Percentiles rank a stretch among this genome's conserved stretches.
These are phyloP conservation scores for Rubia balearica DNA, from an alignment of 305 asterid species.

Conservation along the genomic window DNA sequence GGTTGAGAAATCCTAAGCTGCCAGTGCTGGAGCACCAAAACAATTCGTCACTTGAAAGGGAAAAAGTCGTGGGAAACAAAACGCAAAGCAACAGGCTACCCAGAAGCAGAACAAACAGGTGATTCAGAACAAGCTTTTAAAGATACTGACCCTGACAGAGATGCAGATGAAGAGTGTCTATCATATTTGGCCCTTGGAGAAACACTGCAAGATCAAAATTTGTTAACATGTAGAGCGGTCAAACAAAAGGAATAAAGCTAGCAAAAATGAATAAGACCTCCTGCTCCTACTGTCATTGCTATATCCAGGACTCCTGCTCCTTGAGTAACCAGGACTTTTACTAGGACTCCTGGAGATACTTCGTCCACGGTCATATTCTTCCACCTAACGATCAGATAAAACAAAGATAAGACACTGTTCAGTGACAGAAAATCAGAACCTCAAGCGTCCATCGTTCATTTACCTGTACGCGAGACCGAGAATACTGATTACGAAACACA, in stretches of 20 bases:
- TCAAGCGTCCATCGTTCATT: conserved; percentile 18
- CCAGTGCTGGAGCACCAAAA: neutral
- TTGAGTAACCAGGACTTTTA: conserved; percentile 41
- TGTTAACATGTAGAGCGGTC: neutral
- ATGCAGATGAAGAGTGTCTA: conserved; percentile 35
- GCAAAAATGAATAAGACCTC: conserved; percentile 29
- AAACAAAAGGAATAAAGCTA: neutral
- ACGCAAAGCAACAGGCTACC: conserved; percentile 24
- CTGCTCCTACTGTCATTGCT: conserved; percentile 38
- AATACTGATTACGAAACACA: conserved; percentile 62
- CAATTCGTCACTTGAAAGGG: neutral
- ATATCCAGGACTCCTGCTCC: conserved; percentile 48
- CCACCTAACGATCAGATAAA: conserved; percentile 39
- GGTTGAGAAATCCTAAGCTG: neutral
- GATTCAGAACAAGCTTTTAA: conserved; percentile 34
- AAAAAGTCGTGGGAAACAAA: neutral
- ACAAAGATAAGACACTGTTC: neutral
- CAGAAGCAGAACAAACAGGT: conserved; percentile 36
- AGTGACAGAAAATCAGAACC: conserved; percentile 10
- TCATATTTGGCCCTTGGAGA: conserved; percentile 40
- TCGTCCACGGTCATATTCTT: conserved; percentile 48
- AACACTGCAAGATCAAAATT: conserved; percentile 27
- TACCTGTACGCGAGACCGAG: conserved; percentile 65
- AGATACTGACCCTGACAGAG: conserved; percentile 47
- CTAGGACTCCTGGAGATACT: conserved; percentile 58